Evolutionary conservation across 257 asterid genomes (phyloP).

Genomic region (Leonotis leonurus): DNA sequence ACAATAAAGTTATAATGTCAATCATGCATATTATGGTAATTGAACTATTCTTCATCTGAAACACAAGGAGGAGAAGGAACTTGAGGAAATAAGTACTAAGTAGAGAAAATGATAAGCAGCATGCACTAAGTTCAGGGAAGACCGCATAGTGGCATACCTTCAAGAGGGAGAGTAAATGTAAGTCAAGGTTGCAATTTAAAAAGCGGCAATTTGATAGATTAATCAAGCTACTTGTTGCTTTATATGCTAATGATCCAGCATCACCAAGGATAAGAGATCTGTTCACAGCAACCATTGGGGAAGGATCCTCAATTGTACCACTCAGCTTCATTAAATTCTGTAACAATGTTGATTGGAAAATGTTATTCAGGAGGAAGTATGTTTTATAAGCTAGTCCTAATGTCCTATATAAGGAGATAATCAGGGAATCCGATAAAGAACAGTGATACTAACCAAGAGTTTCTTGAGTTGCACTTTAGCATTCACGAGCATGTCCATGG

Average conservation of each 20-base stretch:
- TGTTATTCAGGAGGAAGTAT: background rate
- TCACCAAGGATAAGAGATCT: slow-evolving; percentile 56
- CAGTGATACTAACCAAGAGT: slow-evolving; percentile 69
- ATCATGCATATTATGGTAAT: background rate
- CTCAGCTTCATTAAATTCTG: slow-evolving; percentile 32
- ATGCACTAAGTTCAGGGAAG: slow-evolving; percentile 1
- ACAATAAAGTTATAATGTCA: background rate
- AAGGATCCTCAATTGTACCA: slow-evolving; percentile 57
- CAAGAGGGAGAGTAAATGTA: slow-evolving; percentile 69
- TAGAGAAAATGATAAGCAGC: background rate
- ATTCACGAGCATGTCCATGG: slow-evolving; percentile 56
- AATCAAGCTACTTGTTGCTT: slow-evolving; percentile 67
- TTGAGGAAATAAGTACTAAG: background rate
- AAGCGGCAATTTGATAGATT: slow-evolving; percentile 59
- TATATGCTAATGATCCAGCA: slow-evolving; percentile 55
- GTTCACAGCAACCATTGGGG: slow-evolving; percentile 63
- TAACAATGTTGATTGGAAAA: slow-evolving; percentile 13
- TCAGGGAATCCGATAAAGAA: background rate
- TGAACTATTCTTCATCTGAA: background rate
- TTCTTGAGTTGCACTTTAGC: slow-evolving; percentile 69
- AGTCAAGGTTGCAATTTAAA: slow-evolving; percentile 57
- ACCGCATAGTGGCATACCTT: slow-evolving; percentile 60
- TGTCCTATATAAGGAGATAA: no score
- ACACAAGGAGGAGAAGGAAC: background rate
- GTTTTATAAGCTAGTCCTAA: slow-evolving; percentile 4